Conservation (phyloP, 2,329 filamentous ascomycete genomes). For the Neophaeococcomyces mojaviensis region DNA sequence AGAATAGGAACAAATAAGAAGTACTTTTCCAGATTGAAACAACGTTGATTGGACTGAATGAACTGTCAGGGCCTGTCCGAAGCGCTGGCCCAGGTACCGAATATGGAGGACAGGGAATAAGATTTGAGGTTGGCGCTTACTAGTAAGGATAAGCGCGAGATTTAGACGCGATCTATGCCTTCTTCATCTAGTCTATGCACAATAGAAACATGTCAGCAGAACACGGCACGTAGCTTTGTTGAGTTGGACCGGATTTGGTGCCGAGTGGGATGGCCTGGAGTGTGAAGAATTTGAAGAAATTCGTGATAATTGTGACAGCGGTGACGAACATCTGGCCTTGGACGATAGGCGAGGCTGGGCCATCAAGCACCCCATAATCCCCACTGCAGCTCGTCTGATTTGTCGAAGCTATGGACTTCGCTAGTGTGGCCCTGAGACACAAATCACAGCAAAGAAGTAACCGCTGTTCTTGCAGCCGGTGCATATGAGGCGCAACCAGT, state of each 20-base stretch:
- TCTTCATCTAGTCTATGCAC: neutral
- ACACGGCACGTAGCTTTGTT: neutral
- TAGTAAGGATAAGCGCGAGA: neutral
- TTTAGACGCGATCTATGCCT: conserved; percentile 6
- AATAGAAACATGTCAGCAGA: neutral
- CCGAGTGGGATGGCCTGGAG: neutral
- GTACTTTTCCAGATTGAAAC: neutral
- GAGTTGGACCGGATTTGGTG: neutral
- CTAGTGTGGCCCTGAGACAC: neutral
- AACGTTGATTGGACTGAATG: conserved; percentile 1
- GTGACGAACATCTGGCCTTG: conserved; percentile 3
- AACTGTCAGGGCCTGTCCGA: conserved; percentile 3
- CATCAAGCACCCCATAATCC: no score
- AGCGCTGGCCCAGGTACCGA: conserved; percentile 2
- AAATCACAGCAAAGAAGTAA: conserved; percentile 1
- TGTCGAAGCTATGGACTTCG: no score
- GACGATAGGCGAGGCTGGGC: conserved; percentile 1
- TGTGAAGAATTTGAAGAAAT: neutral
- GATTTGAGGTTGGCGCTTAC: neutral
- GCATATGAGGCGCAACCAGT: conserved; percentile 7
- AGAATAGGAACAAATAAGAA: conserved; percentile 1
- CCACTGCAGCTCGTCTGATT: no score
- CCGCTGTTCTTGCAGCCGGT: conserved; percentile 2
- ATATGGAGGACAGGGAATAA: neutral
- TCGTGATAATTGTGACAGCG: neutral